phyloP scores from a whole-genome alignment of 345 rosid genomes.

The Hibiscus syriacus region DNA sequence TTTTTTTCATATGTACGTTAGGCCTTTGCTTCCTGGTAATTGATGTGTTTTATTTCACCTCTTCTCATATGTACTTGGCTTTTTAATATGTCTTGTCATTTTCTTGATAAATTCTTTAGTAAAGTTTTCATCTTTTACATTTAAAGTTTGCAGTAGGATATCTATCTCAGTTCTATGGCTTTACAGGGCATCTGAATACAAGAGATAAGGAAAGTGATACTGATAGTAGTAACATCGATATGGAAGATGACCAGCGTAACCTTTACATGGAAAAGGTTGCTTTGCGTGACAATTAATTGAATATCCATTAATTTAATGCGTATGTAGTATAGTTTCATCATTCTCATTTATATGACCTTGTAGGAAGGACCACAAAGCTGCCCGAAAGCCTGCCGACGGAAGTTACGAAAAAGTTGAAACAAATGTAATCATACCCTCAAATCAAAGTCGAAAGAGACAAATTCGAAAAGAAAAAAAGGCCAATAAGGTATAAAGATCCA shows the following conservation, averaged over 20 bases:
- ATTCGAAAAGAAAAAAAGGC: conserved; percentile 30
- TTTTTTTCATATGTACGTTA: too few relatives aligned
- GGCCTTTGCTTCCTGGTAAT: not conserved
- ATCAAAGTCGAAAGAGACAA: conserved; percentile 21
- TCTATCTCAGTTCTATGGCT: not conserved
- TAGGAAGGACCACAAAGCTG: conserved; percentile 51
- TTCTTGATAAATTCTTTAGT: not conserved
- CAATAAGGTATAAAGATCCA: conserved; percentile 40
- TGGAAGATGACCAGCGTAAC: conserved; percentile 75
- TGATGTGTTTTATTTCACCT: not conserved
- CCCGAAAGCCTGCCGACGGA: conserved; percentile 14
- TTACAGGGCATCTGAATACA: conserved; percentile 44
- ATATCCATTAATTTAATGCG: not conserved
- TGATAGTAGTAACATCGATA: conserved; percentile 51
- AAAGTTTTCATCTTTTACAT: not conserved
- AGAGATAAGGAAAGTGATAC: conserved; percentile 40
- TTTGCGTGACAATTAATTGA: not conserved
- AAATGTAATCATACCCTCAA: conserved; percentile 1
- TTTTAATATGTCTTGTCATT: not conserved
- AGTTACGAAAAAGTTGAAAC: conserved; percentile 18
- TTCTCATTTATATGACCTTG: conserved; percentile 8
- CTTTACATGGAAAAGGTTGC: conserved; percentile 81
- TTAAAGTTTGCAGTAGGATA: not conserved
- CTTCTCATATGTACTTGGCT: not conserved
- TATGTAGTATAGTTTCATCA: not conserved